A percentile compares a stretch with the other conserved stretches of the same genome.
Evolutionary conservation across 208 protist genomes (phyloP).

Genomic region (Acanthamoeba quina): DNA sequence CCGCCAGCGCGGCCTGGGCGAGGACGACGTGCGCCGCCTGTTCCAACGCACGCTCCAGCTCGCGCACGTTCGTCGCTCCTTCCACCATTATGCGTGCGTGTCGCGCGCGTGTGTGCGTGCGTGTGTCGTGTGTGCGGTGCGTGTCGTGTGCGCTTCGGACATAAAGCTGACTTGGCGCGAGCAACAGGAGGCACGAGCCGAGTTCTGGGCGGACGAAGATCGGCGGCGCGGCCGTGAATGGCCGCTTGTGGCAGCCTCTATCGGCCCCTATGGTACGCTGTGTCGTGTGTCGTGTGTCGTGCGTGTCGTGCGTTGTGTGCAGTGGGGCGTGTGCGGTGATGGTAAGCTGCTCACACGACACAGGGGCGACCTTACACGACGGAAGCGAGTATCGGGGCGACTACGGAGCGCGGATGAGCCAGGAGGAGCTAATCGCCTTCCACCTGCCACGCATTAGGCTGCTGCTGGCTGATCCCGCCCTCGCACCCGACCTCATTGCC

Average conservation of each 20-base stretch:
- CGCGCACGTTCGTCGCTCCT: not conserved
- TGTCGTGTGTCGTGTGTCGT: too few species aligned
- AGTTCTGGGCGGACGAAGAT: conserved; percentile 45
- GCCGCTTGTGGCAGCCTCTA: conserved; percentile 54
- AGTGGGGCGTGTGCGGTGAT: not conserved
- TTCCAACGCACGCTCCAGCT: conserved; percentile 30
- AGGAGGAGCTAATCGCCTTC: conserved; percentile 35
- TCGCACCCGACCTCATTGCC: conserved; percentile 46
- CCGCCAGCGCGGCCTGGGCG: not conserved
- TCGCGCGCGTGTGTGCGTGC: too few species aligned
- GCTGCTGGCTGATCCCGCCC: conserved; percentile 6
- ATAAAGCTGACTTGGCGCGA: not conserved
- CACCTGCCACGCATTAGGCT: not conserved
- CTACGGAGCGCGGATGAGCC: not conserved
- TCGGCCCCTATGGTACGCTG: conserved; percentile 56
- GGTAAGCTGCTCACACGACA: not conserved
- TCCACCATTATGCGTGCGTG: too few species aligned
- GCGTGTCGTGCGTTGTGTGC: not conserved
- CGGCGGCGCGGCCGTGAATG: not conserved
- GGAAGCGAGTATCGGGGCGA: conserved; percentile 37
- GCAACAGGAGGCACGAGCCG: conserved; percentile 29
- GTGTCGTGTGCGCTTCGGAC: not conserved
- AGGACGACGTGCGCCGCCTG: not conserved
- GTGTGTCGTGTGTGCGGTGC: too few species aligned
- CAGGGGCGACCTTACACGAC: conserved; percentile 44